phyloP scores from a whole-genome alignment of 108 stramenopile species.

The Nitzschia sp. region DNA sequence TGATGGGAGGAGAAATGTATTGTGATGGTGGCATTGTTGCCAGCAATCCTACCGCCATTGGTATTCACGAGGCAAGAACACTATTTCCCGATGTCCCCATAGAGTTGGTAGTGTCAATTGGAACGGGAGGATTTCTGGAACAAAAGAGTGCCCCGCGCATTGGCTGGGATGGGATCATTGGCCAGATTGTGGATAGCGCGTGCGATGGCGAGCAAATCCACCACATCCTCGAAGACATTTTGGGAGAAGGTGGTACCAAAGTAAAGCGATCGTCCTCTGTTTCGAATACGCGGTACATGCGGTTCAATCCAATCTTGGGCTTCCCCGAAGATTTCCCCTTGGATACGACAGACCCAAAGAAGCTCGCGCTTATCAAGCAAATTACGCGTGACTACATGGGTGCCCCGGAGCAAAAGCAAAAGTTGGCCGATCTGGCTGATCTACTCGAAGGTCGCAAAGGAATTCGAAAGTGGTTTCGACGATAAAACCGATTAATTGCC shows the following conservation, averaged over 20 bases:
- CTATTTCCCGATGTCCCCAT: constrained; percentile 84
- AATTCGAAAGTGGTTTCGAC: constrained; percentile 5
- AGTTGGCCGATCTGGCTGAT: constrained; percentile 46
- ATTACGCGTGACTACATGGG: constrained; percentile 74
- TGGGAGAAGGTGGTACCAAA: constrained; percentile 57
- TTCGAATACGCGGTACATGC: constrained; percentile 69
- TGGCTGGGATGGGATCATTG: constrained; percentile 90
- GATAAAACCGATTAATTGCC: constrained; percentile 1
- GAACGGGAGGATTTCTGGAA: constrained; percentile 79
- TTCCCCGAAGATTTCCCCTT: constrained; percentile 51
- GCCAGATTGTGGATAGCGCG: constrained; percentile 84
- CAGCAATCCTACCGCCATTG: constrained; percentile 85
- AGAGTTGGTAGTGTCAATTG: constrained; percentile 77
- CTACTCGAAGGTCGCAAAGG: constrained; percentile 27
- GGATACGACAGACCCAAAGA: constrained; percentile 70
- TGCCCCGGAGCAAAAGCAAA: constrained; percentile 63
- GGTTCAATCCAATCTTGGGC: constrained; percentile 81
- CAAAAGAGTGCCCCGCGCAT: constrained; percentile 74
- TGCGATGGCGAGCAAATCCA: constrained; percentile 80
- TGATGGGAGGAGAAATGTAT: constrained; percentile 86
- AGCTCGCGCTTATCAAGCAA: constrained; percentile 55
- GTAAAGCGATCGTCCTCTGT: constrained; percentile 40
- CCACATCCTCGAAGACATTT: constrained; percentile 74
- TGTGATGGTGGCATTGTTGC: constrained; percentile 88
- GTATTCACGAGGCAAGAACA: constrained; percentile 84